A percentile compares a stretch with the other conserved stretches of the same genome.
Evolutionary conservation across 1,284 basidiomycete species (phyloP).

Genomic region (Fistulinella cinereoalba): DNA sequence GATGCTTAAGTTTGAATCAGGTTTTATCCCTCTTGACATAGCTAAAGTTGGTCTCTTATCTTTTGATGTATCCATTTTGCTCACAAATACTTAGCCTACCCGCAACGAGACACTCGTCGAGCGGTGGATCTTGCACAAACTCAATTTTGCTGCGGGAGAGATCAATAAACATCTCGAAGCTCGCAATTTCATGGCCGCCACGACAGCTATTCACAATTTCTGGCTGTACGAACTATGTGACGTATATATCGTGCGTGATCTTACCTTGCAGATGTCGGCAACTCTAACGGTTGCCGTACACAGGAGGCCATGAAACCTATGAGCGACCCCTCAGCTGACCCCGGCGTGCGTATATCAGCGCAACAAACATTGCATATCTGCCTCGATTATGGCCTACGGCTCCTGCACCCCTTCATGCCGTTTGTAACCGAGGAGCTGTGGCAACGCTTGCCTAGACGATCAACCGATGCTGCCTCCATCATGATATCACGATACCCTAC

Average conservation of each 20-base stretch:
- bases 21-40: conserved; percentile 72
- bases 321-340: conserved; percentile 74
- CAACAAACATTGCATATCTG: conserved; percentile 97
- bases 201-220: conserved; percentile 85
- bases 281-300: conserved; percentile 9
- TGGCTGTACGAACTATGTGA: conserved; percentile 99
- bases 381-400: conserved; percentile 84
- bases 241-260: conserved; percentile 83
- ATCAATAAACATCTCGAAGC: conserved; percentile 76
- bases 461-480: conserved; percentile 82
- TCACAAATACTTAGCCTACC: conserved; percentile 57
- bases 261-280: neutral
- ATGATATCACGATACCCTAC: conserved; percentile 87
- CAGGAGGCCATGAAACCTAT: conserved; percentile 98
- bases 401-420: conserved; percentile 99
- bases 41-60: conserved; percentile 52
- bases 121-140: conserved; percentile 93
- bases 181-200: conserved; percentile 93
- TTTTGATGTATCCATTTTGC: neutral
- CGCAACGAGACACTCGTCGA: conserved; percentile 92
- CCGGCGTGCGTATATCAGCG: conserved; percentile 70
- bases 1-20: conserved; percentile 87
- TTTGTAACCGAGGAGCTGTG: conserved; percentile 98
- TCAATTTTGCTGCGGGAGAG: conserved; percentile 78
- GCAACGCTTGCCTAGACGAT: conserved; percentile 90